Evolutionary conservation across 1,139 yeast genomes (phyloP).

Genomic region (Saccharomycopsis hybrid): DNA sequence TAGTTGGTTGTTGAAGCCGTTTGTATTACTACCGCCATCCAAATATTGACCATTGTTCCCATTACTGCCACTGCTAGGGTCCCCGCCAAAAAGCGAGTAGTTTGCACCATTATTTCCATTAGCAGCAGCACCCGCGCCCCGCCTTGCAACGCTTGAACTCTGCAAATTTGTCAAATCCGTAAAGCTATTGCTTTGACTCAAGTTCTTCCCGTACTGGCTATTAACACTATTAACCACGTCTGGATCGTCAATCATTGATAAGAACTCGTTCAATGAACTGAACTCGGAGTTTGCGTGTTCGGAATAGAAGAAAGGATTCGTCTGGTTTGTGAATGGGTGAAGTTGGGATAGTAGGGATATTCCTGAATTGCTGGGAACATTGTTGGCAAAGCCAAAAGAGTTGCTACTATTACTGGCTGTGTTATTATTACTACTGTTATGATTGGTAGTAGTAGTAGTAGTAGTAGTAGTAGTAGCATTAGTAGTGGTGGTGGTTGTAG

Average conservation of each 20-base stretch:
- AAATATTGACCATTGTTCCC: background rate
- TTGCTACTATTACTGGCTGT: slow-evolving; percentile 6
- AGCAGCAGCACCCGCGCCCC: background rate
- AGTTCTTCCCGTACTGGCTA: background rate
- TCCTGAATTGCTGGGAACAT: background rate
- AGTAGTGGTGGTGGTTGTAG: no score
- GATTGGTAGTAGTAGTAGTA: no score
- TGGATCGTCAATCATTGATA: slow-evolving; percentile 88
- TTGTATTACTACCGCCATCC: background rate
- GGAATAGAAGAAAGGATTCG: slow-evolving; percentile 64
- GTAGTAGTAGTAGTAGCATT: no score
- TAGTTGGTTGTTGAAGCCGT: background rate
- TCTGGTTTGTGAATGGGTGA: slow-evolving; percentile 17
- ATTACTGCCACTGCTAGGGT: background rate
- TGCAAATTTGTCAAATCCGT: no score
- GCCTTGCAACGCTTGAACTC: no score
- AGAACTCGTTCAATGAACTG: slow-evolving; percentile 80
- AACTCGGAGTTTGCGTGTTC: slow-evolving; percentile 94
- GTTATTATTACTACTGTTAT: slow-evolving; percentile 12
- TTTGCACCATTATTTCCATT: background rate
- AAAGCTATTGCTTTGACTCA: no score
- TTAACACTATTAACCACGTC: slow-evolving; percentile 28
- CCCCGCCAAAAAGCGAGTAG: background rate
- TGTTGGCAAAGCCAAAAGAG: background rate
- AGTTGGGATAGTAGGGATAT: slow-evolving; percentile 17